Evolutionary conservation across 148 eudicot species (phyloP).

Genomic region (Spergularia bocconei): DNA sequence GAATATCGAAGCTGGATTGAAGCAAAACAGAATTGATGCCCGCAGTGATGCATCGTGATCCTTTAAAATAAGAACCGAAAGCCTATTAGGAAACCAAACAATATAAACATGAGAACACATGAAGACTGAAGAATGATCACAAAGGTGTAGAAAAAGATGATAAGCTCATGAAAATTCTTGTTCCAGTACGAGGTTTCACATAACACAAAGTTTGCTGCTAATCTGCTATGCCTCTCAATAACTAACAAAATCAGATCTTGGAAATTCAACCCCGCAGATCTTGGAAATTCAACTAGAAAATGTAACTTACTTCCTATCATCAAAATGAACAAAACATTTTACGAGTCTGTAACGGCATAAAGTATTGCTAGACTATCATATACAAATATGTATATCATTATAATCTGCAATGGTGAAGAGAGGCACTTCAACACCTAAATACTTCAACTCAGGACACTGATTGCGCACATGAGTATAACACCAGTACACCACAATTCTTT

Average conservation of each 20-base stretch:
- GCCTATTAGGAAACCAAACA: constrained; percentile 43
- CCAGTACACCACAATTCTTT: no score
- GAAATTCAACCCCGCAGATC: no score
- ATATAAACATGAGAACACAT: constrained; percentile 7
- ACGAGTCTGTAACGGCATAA: background rate
- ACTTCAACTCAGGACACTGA: background rate
- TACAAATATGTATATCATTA: no score
- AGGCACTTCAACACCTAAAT: no score
- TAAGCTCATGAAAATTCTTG: background rate
- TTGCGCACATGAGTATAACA: background rate
- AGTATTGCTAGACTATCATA: background rate
- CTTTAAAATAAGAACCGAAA: constrained; percentile 64
- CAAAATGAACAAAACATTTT: background rate
- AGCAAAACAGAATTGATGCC: constrained; percentile 84
- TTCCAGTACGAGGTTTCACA: background rate
- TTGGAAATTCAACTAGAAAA: no score
- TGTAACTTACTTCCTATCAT: no score
- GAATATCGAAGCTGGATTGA: constrained; percentile 95
- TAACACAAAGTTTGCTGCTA: background rate
- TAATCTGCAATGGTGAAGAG: background rate
- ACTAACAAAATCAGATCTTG: background rate
- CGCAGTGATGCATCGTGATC: constrained; percentile 61
- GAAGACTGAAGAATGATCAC: background rate
- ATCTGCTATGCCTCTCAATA: background rate
- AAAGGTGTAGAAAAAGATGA: background rate